Conservation (phyloP, 164 flowering plant species). For the Piper longum region DNA sequence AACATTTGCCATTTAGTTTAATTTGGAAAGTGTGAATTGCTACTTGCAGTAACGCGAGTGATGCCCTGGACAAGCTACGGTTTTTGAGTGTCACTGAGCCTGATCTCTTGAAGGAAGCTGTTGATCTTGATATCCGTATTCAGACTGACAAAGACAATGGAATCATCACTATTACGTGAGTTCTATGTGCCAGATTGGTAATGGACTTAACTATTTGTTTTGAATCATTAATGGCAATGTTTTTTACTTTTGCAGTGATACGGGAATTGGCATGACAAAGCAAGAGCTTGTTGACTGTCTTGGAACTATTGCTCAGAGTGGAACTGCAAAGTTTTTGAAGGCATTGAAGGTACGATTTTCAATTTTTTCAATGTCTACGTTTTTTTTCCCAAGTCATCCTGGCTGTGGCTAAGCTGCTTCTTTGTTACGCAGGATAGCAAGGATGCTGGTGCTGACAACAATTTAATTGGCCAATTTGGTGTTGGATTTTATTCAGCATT, state of each 20-base stretch:
- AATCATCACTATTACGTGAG: constrained; percentile 67
- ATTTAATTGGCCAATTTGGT: constrained; percentile 98
- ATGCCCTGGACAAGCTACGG: constrained; percentile 92
- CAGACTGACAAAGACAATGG: constrained; percentile 89
- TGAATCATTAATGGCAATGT: background rate
- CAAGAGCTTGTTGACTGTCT: constrained; percentile 95
- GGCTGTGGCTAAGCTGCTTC: background rate
- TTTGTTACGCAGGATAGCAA: constrained; percentile 65
- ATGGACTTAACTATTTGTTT: background rate
- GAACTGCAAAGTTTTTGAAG: constrained; percentile 88
- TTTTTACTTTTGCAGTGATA: constrained; percentile 39
- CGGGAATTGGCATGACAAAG: constrained; percentile 94
- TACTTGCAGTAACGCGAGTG: constrained; percentile 85
- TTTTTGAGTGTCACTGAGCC: constrained; percentile 81
- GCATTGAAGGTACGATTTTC: constrained; percentile 52
- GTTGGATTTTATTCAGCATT: constrained; percentile 98
- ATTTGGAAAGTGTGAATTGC: background rate
- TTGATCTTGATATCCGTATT: constrained; percentile 82
- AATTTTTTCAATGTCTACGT: too few species aligned
- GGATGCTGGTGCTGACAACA: constrained; percentile 79
- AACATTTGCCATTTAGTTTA: too few species aligned
- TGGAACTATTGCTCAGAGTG: constrained; percentile 99
- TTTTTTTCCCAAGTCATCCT: too few species aligned
- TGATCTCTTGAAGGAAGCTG: constrained; percentile 50
- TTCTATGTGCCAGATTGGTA: background rate